phyloP scores from a whole-genome alignment of 306 rosid genomes.

The Medicago truncatula region DNA sequence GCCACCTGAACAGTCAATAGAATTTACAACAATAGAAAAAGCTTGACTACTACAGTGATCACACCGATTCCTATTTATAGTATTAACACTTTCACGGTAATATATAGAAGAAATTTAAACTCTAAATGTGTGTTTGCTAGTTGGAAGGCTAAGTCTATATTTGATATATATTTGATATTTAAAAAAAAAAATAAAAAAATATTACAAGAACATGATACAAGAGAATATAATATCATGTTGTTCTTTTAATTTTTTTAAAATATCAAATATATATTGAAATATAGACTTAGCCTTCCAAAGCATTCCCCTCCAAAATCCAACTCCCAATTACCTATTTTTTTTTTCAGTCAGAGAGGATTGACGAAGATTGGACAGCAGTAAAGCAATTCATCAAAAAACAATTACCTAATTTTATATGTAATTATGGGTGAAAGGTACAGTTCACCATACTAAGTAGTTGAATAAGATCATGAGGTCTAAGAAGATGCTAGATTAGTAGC shows the following conservation, averaged over 20 bases:
- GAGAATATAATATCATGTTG: no score
- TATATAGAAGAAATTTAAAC: neutral
- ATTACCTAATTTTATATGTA: no score
- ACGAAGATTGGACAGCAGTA: neutral
- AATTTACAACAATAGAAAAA: neutral
- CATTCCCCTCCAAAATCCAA: no score
- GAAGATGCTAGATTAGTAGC: neutral
- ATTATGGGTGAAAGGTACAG: neutral
- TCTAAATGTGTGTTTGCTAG: neutral
- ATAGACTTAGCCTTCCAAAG: no score
- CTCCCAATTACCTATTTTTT: no score
- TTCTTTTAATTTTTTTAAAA: no score
- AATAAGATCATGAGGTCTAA: neutral
- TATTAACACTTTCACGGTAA: neutral
- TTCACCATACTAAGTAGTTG: neutral
- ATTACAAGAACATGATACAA: no score
- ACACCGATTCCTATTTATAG: conserved; percentile 7
- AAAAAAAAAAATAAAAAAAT: no score
- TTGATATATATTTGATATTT: no score
- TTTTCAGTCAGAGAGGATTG: neutral
- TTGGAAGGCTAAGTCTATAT: neutral
- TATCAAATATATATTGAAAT: no score
- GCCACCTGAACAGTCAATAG: neutral
- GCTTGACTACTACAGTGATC: neutral
- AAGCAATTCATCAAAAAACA: neutral